These are phyloP conservation scores for Pleurotus sapidus DNA, from an alignment of 768 basidiomycete genomes.

Conservation along the genomic window DNA sequence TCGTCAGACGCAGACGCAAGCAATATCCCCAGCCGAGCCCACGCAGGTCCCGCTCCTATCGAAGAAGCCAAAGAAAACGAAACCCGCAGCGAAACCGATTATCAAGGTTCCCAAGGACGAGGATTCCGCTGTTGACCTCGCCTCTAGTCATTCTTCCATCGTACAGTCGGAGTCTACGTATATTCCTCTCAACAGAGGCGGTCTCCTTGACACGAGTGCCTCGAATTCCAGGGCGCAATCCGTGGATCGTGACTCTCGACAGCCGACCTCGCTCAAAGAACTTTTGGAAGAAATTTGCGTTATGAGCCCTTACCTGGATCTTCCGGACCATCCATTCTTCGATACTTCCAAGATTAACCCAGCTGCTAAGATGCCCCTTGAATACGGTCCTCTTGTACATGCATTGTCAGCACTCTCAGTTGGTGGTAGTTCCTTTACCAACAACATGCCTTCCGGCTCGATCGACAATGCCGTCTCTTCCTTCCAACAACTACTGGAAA, in stretches of 20 bases:
- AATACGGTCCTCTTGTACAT: constrained; percentile 83
- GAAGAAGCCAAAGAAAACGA: constrained; percentile 83
- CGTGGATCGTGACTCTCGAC: constrained; percentile 36
- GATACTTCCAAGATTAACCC: constrained; percentile 68
- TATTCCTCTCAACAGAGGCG: constrained; percentile 26
- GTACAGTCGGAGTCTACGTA: constrained; percentile 46
- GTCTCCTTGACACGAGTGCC: constrained; percentile 44
- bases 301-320: constrained; percentile 58
- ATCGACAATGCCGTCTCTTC: constrained; percentile 89
- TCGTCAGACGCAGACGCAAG: constrained; percentile 20
- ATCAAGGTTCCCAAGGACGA: constrained; percentile 55
- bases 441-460: constrained; percentile 81
- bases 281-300: constrained; percentile 67
- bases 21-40: constrained; percentile 24
- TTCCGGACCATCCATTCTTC: constrained; percentile 74
- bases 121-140: constrained; percentile 35
- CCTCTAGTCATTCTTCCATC: constrained; percentile 40
- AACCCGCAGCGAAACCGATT: constrained; percentile 57
- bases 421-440: constrained; percentile 80
- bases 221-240: constrained; percentile 62
- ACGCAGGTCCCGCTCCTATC: constrained; percentile 73
- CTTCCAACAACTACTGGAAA: constrained; percentile 86
- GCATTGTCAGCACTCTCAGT: constrained; percentile 84
- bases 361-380: constrained; percentile 76
- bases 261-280: constrained; percentile 54